phyloP scores from a whole-genome alignment of 2,329 filamentous ascomycete genomes.

The Plectosphaerella cucumerina region DNA sequence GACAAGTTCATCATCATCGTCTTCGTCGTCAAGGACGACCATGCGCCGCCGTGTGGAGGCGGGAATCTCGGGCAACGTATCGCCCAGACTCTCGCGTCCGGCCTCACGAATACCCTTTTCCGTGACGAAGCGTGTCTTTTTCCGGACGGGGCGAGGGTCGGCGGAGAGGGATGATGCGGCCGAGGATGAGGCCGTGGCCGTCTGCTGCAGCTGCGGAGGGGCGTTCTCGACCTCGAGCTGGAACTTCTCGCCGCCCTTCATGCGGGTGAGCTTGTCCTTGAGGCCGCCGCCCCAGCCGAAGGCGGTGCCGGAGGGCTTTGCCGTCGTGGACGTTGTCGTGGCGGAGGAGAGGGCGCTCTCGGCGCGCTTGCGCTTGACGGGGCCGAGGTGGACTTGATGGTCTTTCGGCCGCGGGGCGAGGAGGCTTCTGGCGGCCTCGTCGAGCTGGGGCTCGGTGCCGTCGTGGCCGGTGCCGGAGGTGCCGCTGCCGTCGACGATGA shows the following conservation, averaged over 20 bases:
- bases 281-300: constrained; percentile 57
- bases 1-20: constrained; percentile 48
- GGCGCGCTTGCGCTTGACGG: constrained; percentile 58
- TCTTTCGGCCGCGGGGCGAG: constrained; percentile 32
- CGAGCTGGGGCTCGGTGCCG: constrained; percentile 28
- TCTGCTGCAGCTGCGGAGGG: not conserved
- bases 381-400: constrained; percentile 50
- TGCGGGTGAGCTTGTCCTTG: constrained; percentile 52
- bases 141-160: constrained; percentile 47
- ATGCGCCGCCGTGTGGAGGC: constrained; percentile 17
- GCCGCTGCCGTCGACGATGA: constrained; percentile 6
- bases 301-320: constrained; percentile 13
- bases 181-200: not conserved
- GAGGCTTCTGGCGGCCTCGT: constrained; percentile 41
- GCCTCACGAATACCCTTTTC: constrained; percentile 74
- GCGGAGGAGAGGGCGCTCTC: constrained; percentile 28
- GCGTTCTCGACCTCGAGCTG: constrained; percentile 11
- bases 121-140: constrained; percentile 78
- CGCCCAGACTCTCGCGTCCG: constrained; percentile 67
- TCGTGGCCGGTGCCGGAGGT: constrained; percentile 7
- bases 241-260: constrained; percentile 58
- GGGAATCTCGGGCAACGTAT: constrained; percentile 27
- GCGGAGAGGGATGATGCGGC: constrained; percentile 2
- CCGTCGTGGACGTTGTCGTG: not conserved
- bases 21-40: constrained; percentile 31